Evolutionary conservation across 495 filamentous ascomycete genomes (phyloP), one percentile per base, ranked within the genome.

Genomic region (Collariella sp.): DNA sequence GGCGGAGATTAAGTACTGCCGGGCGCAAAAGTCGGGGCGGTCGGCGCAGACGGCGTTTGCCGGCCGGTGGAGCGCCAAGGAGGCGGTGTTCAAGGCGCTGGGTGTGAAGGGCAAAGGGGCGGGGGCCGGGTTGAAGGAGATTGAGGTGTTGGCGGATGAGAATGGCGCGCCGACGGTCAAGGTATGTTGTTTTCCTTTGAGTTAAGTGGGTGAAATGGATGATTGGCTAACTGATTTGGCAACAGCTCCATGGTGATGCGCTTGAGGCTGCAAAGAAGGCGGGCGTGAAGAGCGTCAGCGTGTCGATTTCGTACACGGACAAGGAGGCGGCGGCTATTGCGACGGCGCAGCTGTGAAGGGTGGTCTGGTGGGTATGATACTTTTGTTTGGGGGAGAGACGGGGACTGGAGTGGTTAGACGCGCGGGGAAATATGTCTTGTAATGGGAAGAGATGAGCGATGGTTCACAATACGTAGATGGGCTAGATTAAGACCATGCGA

Each of bases 71-170:
- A 88, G 83, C 59, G 93, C 93, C 3, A 99, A 99, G 72, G 93
- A 99, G 74, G 93, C 91, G 5, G 89, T 99, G 5, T 99, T 99
- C 76, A 99, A 99, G 78, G 86, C 87, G 12, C 73, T 99, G n/a
- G 88, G 89, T 38, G 88, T 96, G n/a, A 68, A 78, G 59, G 81
- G 88, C 66, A 83, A 86, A 70, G 93, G 93, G 50, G 90, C 85
- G 12, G 93, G 94, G 56, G 91, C 93, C 47, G 78, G 86, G 16
- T 61, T 99, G 73, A 91, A 85, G 74, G 91, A 96, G 13, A 97
- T 99, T 72, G 93, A 99, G 77, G 90, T 99, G 56, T 68, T 77
- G 35, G 82, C 79, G 55, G 85, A 91, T 64, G 80, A 84, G 47
- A 86, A 81, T 22, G 93, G 94, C 24, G 88, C 83, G 36, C 93